Base-by-base conservation (phyloP, 2,329 filamentous ascomycete genomes). In the Aspergillus floridensis region DNA sequence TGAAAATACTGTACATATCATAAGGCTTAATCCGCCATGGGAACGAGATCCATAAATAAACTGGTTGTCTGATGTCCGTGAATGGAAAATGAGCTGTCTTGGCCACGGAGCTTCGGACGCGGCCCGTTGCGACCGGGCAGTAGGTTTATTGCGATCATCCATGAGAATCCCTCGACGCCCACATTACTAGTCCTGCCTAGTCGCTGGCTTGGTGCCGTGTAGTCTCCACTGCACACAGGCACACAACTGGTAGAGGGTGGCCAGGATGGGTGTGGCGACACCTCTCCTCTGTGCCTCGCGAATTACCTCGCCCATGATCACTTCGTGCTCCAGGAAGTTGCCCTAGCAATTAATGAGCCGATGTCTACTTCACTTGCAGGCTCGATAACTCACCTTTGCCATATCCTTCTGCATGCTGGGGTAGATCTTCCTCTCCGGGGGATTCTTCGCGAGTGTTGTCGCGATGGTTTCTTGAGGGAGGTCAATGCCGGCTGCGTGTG, bases 291-390 rank as follows among this genome's bases (percentile, higher is more conserved):
- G 76, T 1, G 78, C 83, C 62, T 82, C 82, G 2, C 80, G 73
- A 32, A 85, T 60, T 16, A 82, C 81, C 69, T 84, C 83, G 0
- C 82, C 82, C 4, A 84, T 69, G 32, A 85, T 76, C 60, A 80
- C 83, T 65, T 84, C 82, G 46, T 80, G 76, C 67, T 85, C 83
- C 59, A 82, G 80, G 51, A 78, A 82, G 65, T 84, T 85, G 16
- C 82, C 80, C 79, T 79, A 48, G 21, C 4, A 53, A 16, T 22
- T 12, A 41, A 41, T 53, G 8, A 35, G 53, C 32, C 1, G 26
- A 48, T 22, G 59, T 29, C 16, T 16, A 44, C 16, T 3, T 44
- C 16, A 19, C 6, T 44, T 16, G 16, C 14, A 19, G 14, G 14
- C 14, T 7, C 11, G 14, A 10, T 5, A 4, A 53, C 35, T 49